Percentiles rank a stretch among this genome's conserved stretches.
Conservation (phyloP, 2,329 filamentous ascomycete species). For the Didymellaceae sp. region DNA sequence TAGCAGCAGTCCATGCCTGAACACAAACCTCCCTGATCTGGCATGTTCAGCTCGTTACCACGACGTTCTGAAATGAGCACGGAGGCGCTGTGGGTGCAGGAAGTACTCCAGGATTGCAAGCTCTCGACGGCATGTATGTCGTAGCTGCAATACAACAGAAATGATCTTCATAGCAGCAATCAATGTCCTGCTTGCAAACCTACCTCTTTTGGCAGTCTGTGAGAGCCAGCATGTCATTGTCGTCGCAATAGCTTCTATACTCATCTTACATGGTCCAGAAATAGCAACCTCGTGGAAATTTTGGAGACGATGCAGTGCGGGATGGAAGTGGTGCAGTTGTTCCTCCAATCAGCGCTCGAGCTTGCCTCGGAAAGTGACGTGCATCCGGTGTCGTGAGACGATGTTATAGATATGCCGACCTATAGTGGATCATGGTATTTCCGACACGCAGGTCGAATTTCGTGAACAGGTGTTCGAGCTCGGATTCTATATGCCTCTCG, state of each 20-base stretch:
- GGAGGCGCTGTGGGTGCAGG: slow-evolving; percentile 13
- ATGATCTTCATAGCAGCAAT: slow-evolving; percentile 17
- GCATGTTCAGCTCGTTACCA: slow-evolving; percentile 3
- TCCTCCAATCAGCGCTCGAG: slow-evolving; percentile 13
- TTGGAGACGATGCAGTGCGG: slow-evolving; percentile 14
- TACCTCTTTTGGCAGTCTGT: slow-evolving; percentile 10
- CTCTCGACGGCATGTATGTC: slow-evolving; percentile 1
- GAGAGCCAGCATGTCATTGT: slow-evolving; percentile 6
- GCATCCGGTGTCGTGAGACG: slow-evolving; percentile 21
- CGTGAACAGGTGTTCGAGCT: slow-evolving; percentile 13
- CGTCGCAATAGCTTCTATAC: slow-evolving; percentile 13
- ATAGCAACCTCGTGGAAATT: slow-evolving; percentile 14
- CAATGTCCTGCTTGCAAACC: slow-evolving; percentile 3
- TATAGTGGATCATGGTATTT: slow-evolving; percentile 17
- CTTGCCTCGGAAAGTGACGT: slow-evolving; percentile 5
- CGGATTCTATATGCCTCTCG: not conserved
- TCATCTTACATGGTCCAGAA: slow-evolving; percentile 12
- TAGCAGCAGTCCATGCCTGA: slow-evolving; percentile 8
- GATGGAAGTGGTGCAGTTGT: slow-evolving; percentile 8
- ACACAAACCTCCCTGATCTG: not conserved
- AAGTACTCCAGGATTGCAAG: not conserved
- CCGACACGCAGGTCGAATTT: slow-evolving; percentile 1
- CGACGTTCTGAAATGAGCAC: slow-evolving; percentile 8
- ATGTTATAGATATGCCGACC: slow-evolving; percentile 17
- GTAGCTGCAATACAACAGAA: slow-evolving; percentile 12